A percentile compares a stretch with the other conserved stretches of the same genome.
These are phyloP conservation scores for Priceomyces fermenticarens DNA, from an alignment of 805 yeast species.

Conservation along the genomic window DNA sequence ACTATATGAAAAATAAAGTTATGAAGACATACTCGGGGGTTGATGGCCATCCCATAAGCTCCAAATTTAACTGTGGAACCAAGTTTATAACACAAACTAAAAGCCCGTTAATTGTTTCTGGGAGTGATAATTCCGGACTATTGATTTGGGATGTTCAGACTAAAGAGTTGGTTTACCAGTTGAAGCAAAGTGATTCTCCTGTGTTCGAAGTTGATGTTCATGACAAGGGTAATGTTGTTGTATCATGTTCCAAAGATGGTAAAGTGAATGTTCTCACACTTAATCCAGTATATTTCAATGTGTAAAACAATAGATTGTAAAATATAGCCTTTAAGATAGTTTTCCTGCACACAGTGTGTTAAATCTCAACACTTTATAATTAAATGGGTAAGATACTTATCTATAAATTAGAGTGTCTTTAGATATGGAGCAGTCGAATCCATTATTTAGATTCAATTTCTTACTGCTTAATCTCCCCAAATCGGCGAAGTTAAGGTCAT, in stretches of 20 bases:
- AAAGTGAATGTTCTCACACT: conserved; percentile 18
- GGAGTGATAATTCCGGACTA: conserved; percentile 54
- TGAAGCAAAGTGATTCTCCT: conserved; percentile 17
- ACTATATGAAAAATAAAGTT: conserved; percentile 75
- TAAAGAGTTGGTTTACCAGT: conserved; percentile 42
- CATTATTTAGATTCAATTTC: conserved; percentile 62
- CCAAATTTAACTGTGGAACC: conserved; percentile 52
- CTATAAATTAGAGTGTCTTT: no score
- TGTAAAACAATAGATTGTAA: no score
- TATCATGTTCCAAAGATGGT: conserved; percentile 24
- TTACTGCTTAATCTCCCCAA: conserved; percentile 59
- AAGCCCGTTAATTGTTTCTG: conserved; percentile 51
- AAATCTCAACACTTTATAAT: no score
- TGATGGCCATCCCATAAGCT: conserved; percentile 33
- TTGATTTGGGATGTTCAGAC: conserved; percentile 68
- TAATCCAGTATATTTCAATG: conserved; percentile 5
- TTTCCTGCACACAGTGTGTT: no score
- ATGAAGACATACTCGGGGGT: conserved; percentile 62
- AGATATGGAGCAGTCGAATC: conserved; percentile 41
- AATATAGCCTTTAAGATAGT: no score
- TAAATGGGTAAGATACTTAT: no score
- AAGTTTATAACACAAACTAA: conserved; percentile 42
- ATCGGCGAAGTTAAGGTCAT: conserved; percentile 64
- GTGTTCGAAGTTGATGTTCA: conserved; percentile 42
- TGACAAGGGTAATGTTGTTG: conserved; percentile 36